These are phyloP conservation scores for Cronartium quercuum DNA, from an alignment of 1,284 basidiomycete species.

Conservation along the genomic window DNA sequence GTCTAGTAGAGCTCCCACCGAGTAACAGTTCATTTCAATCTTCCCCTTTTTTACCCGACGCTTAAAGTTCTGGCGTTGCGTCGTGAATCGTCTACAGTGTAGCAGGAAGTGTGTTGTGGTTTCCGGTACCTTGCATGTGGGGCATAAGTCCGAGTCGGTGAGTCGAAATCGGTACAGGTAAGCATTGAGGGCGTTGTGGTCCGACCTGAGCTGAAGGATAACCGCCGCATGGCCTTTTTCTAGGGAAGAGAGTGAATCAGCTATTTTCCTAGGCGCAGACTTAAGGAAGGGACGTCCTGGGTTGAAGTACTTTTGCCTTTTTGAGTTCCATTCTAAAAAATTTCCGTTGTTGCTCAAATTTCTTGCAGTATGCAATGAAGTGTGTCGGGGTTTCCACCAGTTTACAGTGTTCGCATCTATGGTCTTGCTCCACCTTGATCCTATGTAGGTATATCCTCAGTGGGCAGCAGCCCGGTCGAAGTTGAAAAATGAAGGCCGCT, in stretches of 20 bases:
- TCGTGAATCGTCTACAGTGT: background rate
- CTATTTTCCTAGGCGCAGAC: no score
- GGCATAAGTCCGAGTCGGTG: background rate
- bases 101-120: background rate
- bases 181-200: background rate
- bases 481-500: background rate
- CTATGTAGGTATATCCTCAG: background rate
- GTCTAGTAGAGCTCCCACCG: background rate
- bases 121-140: background rate
- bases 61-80: background rate
- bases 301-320: no score
- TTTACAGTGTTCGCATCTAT: background rate
- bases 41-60: background rate
- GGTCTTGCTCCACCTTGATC: background rate
- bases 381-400: background rate
- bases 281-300: no score
- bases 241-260: background rate
- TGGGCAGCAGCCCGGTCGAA: background rate
- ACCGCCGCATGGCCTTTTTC: background rate
- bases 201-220: background rate
- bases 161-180: background rate
- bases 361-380: background rate
- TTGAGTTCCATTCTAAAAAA: background rate
- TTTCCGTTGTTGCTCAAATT: background rate
- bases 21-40: background rate